These are phyloP conservation scores for Fusarium sp. DNA, from an alignment of 2,329 filamentous ascomycete genomes.

Conservation along the genomic window DNA sequence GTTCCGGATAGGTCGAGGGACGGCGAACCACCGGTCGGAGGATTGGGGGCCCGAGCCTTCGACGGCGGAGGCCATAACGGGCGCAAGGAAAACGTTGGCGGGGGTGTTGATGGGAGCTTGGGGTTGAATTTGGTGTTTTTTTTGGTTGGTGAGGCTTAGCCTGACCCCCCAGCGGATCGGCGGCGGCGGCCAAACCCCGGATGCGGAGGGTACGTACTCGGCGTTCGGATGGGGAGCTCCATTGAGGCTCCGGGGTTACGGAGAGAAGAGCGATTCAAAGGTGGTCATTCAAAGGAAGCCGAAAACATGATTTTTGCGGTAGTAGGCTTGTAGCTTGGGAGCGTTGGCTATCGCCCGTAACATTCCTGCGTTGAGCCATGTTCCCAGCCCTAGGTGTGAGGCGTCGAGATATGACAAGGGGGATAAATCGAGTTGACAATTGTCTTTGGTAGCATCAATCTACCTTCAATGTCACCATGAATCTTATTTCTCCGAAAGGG, in stretches of 20 bases:
- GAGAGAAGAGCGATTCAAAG: background rate
- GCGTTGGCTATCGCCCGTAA: background rate
- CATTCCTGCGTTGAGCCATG: background rate
- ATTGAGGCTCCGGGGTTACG: background rate
- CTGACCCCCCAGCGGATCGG: constrained; percentile 23
- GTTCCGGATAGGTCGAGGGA: constrained; percentile 81
- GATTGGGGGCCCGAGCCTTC: constrained; percentile 15
- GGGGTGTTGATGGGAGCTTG: background rate
- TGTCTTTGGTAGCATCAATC: background rate
- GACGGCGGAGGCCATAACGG: constrained; percentile 33
- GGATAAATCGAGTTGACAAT: background rate
- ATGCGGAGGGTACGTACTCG: constrained; percentile 33
- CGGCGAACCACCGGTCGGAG: constrained; percentile 59
- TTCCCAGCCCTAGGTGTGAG: background rate
- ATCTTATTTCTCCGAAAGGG: background rate
- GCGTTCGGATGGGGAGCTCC: constrained; percentile 1
- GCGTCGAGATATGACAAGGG: background rate
- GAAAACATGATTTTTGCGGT: background rate
- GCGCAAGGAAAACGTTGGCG: background rate
- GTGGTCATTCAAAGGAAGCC: background rate
- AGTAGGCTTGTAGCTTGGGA: background rate
- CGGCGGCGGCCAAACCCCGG: constrained; percentile 36
- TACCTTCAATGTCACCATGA: background rate
- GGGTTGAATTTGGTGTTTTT: background rate
- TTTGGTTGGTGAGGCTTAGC: constrained; percentile 26